phyloP scores from a whole-genome alignment of 495 filamentous ascomycete genomes.

The Podospora comata region DNA sequence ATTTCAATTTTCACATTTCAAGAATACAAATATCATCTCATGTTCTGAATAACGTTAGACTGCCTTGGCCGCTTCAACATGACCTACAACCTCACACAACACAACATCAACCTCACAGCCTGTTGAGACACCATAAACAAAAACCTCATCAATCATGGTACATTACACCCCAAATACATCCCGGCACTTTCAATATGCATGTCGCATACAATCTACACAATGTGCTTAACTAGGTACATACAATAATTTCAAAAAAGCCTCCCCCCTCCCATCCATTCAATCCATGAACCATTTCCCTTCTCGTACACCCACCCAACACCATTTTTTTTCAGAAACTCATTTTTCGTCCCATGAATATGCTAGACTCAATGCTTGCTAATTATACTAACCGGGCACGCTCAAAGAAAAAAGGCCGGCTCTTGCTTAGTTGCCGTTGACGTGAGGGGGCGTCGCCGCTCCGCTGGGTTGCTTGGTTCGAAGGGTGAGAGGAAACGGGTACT shows the following conservation, averaged over 20 bases:
- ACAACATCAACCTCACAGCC: no score
- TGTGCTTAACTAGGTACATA: background rate
- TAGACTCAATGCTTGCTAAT: conserved; percentile 4
- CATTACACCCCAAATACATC: background rate
- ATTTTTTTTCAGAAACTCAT: background rate
- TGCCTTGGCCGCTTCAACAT: no score
- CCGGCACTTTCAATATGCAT: background rate
- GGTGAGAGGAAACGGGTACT: conserved; percentile 89
- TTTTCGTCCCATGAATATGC: conserved; percentile 6
- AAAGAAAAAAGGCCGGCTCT: background rate
- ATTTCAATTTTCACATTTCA: no score
- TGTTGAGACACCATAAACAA: no score
- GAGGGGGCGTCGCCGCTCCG: conserved; percentile 38
- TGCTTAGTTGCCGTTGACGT: conserved; percentile 42
- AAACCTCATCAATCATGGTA: no score
- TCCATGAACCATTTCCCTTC: background rate
- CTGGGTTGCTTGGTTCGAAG: conserved; percentile 52
- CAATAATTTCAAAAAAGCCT: background rate
- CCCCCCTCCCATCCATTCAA: no score
- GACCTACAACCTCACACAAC: no score
- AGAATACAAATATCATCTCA: no score
- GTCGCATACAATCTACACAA: background rate
- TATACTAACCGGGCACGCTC: background rate
- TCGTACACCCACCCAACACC: background rate
- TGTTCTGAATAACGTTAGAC: no score